These are phyloP conservation scores for Apiotrichum veenhuisii DNA, from an alignment of 1,284 basidiomycete species.

Conservation along the genomic window DNA sequence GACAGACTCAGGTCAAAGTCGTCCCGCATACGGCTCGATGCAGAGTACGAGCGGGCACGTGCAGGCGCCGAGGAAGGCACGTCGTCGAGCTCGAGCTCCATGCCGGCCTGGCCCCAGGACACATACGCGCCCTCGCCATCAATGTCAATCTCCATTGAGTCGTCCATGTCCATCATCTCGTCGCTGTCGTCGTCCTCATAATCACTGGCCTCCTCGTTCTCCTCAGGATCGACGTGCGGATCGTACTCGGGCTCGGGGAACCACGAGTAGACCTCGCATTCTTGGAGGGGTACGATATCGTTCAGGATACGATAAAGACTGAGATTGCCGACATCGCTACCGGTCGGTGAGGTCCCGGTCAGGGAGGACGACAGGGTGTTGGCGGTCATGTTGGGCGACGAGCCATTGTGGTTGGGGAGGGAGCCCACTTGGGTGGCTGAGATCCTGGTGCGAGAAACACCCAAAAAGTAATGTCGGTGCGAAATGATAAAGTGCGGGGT, in stretches of 20 bases:
- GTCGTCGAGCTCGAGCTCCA: slow-evolving; percentile 28
- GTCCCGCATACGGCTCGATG: slow-evolving; percentile 49
- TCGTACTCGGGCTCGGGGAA: slow-evolving; percentile 91
- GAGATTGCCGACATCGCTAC: slow-evolving; percentile 17
- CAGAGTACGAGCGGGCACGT: not conserved
- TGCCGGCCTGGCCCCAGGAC: slow-evolving; percentile 33
- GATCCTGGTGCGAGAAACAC: slow-evolving; percentile 1
- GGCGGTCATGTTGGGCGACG: not conserved
- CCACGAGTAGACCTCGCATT: slow-evolving; percentile 95
- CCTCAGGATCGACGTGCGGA: slow-evolving; percentile 80
- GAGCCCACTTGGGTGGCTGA: slow-evolving; percentile 3
- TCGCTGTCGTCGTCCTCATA: slow-evolving; percentile 40
- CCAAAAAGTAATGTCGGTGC: slow-evolving; percentile 1
- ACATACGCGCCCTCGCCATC: slow-evolving; percentile 33
- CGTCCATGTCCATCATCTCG: slow-evolving; percentile 30
- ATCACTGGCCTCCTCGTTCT: slow-evolving; percentile 57
- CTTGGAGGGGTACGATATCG: slow-evolving; percentile 81
- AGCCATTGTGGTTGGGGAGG: not conserved
- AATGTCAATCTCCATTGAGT: slow-evolving; percentile 34
- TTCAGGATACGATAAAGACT: slow-evolving; percentile 76
- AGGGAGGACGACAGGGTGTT: not conserved
- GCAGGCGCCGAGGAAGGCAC: slow-evolving; percentile 15
- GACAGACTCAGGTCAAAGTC: slow-evolving; percentile 46
- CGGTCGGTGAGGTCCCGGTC: slow-evolving; percentile 11
- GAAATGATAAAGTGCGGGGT: not conserved